phyloP scores from a whole-genome alignment of 2,329 filamentous ascomycete species.

The Aquanectria penicillioides region DNA sequence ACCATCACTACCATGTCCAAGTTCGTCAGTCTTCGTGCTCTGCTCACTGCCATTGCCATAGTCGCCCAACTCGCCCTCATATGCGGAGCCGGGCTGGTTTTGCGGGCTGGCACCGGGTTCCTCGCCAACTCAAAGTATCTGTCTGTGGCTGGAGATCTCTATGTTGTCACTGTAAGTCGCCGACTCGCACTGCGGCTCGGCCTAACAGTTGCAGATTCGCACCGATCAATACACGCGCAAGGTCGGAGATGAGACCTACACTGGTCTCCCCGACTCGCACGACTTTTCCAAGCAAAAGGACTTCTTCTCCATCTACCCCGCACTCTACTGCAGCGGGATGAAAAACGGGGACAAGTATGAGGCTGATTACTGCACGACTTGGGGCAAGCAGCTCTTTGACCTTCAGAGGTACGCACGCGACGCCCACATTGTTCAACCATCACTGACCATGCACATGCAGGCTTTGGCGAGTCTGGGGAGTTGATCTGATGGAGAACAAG shows the following conservation, averaged over 20 bases:
- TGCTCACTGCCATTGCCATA: neutral
- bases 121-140: neutral
- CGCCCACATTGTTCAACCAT: too few species aligned
- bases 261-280: neutral
- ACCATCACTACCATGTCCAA: neutral
- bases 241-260: neutral
- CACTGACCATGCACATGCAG: too few species aligned
- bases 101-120: slow-evolving; percentile 1
- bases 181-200: neutral
- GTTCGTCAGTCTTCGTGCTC: neutral
- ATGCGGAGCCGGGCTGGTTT: slow-evolving; percentile 2
- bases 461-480: neutral
- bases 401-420: neutral
- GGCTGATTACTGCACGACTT: neutral
- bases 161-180: neutral
- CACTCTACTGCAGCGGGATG: neutral
- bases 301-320: neutral
- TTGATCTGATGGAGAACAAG: neutral
- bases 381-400: neutral
- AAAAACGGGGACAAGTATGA: neutral
- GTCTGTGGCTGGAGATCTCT: neutral
- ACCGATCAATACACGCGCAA: neutral
- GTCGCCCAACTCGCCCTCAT: neutral
- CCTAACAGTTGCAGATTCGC: neutral
- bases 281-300: neutral